Base-by-base conservation (phyloP, 164 flowering plant genomes). In the Nymphaea thermarum region DNA sequence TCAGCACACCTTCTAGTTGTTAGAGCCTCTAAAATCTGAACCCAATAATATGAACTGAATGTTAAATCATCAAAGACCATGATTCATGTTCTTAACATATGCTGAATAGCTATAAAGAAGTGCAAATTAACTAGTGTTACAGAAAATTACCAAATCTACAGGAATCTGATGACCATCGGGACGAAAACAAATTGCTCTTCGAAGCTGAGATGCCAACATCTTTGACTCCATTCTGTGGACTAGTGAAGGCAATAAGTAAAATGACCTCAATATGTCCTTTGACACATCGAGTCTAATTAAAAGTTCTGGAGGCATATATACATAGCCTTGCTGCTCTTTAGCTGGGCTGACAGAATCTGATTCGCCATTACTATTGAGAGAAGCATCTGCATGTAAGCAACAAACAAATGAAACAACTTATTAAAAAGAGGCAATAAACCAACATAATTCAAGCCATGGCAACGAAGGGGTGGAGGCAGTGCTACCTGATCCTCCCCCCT, bases 271-370 rank as follows among this genome's bases (percentile, higher is more conserved):
- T 71, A 83, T 82, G 62, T 57, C 44, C 64, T 72, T 70, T 14
- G 83, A 71, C 11, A 87, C 75, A 76, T 78, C 90, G 25, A 84
- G 61, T 7, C 64, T 61, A 36, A 83, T 72, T 62, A 94, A 59
- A 65, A 94, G 98, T 72, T 94, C 99, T 12, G 99, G 94, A 44
- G 99, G 99, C 83, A 95, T 85, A 74, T 78, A 86, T 53, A 79
- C 87, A 79, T 78, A 70, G 71, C 70, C 74, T n/a, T 57, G 72
- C 36, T 78, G 78, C 77, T 81, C 85, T 64, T 72, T 70, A 14
- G 66, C 69, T 16, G 63, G 74, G 62, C 10, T 14, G 4, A 72
- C 65, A n/a, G 53, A 15, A 15, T 68, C 74, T 17, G 55, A 47
- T 47, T 47, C 12, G 7, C 47, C 69, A 64, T 72, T 74, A 67